These are phyloP conservation scores for Mucor velutinosus DNA, from an alignment of 371 early-diverging fungal species.

Conservation along the genomic window DNA sequence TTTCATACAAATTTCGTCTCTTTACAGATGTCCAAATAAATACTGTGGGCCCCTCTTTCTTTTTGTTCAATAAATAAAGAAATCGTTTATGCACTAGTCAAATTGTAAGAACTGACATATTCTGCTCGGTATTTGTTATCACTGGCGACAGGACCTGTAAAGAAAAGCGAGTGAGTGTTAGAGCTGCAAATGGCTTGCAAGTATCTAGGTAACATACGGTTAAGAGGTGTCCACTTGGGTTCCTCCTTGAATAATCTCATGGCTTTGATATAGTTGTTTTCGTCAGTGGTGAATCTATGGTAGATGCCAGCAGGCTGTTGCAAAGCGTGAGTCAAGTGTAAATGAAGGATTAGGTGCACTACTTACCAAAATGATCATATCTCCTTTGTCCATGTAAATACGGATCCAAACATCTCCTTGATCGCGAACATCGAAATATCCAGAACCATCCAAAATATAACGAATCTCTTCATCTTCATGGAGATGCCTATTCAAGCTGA, in stretches of 20 bases:
- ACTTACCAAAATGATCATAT: slow-evolving; percentile 85
- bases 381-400: slow-evolving; percentile 74
- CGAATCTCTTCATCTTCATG: slow-evolving; percentile 98
- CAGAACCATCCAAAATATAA: slow-evolving; percentile 85
- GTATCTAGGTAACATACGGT: slow-evolving; percentile 58
- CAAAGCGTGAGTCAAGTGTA: slow-evolving; percentile 1
- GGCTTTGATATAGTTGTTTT: slow-evolving; percentile 83
- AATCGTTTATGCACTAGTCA: slow-evolving; percentile 20
- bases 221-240: slow-evolving; percentile 93
- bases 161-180: not conserved
- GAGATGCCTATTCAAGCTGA: slow-evolving; percentile 63
- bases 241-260: slow-evolving; percentile 95
- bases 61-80: slow-evolving; percentile 4
- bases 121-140: slow-evolving; percentile 41
- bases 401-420: slow-evolving; percentile 88
- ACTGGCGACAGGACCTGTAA: slow-evolving; percentile 42
- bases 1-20: not conserved
- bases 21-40: slow-evolving; percentile 19
- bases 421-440: slow-evolving; percentile 89
- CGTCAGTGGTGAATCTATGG: slow-evolving; percentile 93
- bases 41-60: not conserved
- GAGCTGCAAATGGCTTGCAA: not conserved
- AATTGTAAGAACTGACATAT: slow-evolving; percentile 32
- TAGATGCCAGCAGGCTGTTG: slow-evolving; percentile 91
- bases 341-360: not conserved